A percentile compares a stretch with the other conserved stretches of the same genome.
Evolutionary conservation across 345 rosid species (phyloP).

Genomic region (Ailanthus altissimus): DNA sequence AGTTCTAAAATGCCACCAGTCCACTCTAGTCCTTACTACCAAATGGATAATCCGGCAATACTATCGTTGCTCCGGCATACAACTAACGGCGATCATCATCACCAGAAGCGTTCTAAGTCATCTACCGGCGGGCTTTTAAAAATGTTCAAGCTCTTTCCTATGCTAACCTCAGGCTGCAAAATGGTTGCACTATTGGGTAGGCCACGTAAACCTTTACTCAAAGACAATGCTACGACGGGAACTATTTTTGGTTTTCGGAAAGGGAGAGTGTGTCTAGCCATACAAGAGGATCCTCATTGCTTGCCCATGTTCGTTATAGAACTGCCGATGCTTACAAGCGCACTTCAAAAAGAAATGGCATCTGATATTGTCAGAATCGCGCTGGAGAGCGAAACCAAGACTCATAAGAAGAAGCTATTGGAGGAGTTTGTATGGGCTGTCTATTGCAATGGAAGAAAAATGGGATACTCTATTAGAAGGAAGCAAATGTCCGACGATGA

Average conservation of each 20-base stretch:
- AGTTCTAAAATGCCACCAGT: constrained; percentile 57
- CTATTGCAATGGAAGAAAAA: constrained; percentile 84
- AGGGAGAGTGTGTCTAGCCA: constrained; percentile 76
- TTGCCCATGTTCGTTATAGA: constrained; percentile 77
- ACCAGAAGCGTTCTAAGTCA: constrained; percentile 54
- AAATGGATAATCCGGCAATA: constrained; percentile 77
- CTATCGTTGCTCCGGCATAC: constrained; percentile 65
- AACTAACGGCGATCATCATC: constrained; percentile 21
- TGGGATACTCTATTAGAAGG: constrained; percentile 86
- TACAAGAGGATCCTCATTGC: constrained; percentile 94
- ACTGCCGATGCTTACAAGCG: constrained; percentile 72
- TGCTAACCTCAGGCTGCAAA: constrained; percentile 96
- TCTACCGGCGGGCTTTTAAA: constrained; percentile 60
- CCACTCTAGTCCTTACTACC: constrained; percentile 74
- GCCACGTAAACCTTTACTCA: constrained; percentile 70
- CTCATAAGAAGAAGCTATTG: constrained; percentile 67
- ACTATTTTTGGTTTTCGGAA: constrained; percentile 86
- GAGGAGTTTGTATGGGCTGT: constrained; percentile 97
- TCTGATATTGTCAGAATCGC: constrained; percentile 84
- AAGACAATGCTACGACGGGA: constrained; percentile 79
- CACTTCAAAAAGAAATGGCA: constrained; percentile 89
- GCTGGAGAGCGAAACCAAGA: constrained; percentile 84
- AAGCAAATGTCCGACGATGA: constrained; percentile 86
- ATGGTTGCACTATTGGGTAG: constrained; percentile 82
- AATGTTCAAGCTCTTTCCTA: constrained; percentile 87